Evolutionary conservation across 345 rosid genomes (phyloP).

Genomic region (Brassica incana): DNA sequence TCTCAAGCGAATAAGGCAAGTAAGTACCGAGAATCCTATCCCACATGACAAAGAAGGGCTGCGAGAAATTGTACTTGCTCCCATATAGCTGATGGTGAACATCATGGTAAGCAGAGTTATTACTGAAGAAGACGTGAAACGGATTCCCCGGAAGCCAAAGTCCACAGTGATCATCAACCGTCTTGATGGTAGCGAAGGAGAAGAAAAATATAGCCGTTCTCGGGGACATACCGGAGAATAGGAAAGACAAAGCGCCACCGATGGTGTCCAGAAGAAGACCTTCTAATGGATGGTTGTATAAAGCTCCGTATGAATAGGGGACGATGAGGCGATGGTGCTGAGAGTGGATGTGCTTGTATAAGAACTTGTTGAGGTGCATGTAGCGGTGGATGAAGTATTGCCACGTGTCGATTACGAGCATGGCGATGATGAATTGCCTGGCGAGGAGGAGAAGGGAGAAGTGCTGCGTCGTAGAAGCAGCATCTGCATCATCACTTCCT

Average conservation of each 20-base stretch:
- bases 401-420: slow-evolving; percentile 45
- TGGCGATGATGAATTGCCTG: slow-evolving; percentile 36
- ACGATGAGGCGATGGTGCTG: slow-evolving; percentile 63
- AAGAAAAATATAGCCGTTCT: slow-evolving; percentile 48
- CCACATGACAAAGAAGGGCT: slow-evolving; percentile 80
- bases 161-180: slow-evolving; percentile 79
- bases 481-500: slow-evolving; percentile 39
- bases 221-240: slow-evolving; percentile 71
- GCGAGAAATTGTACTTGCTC: slow-evolving; percentile 71
- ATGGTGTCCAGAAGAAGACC: slow-evolving; percentile 69
- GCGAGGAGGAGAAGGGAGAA: slow-evolving; percentile 30
- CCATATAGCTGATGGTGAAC: slow-evolving; percentile 89
- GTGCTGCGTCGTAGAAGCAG: slow-evolving; percentile 7
- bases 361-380: slow-evolving; percentile 43
- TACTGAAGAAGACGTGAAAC: slow-evolving; percentile 67
- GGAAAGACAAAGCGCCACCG: slow-evolving; percentile 79
- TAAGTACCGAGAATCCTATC: slow-evolving; percentile 71
- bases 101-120: slow-evolving; percentile 82
- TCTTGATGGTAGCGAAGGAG: slow-evolving; percentile 71
- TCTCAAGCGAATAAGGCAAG: slow-evolving; percentile 75
- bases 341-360: slow-evolving; percentile 43
- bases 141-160: slow-evolving; percentile 76
- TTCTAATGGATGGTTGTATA: slow-evolving; percentile 69
- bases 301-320: slow-evolving; percentile 69
- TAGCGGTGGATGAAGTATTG: slow-evolving; percentile 44